A percentile compares a stretch with the other conserved stretches of the same genome.
These are phyloP conservation scores for Sugiyamaella neomexicana DNA, from an alignment of 1,139 yeast genomes.

Conservation along the genomic window DNA sequence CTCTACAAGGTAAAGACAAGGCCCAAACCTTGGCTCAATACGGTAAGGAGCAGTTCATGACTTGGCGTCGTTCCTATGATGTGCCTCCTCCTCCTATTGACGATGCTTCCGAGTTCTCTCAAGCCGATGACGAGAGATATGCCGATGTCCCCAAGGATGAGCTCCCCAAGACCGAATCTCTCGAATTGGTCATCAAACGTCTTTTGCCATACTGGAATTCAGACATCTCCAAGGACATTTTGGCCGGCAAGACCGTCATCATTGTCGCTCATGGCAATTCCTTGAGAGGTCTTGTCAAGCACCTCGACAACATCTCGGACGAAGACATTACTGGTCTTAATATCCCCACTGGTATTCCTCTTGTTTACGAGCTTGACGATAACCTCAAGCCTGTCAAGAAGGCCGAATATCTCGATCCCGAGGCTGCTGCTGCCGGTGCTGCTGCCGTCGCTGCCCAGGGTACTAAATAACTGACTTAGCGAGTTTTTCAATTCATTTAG, in stretches of 20 bases:
- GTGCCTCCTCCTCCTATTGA: conserved; percentile 93
- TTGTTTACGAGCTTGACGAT: conserved; percentile 93
- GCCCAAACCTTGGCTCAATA: conserved; percentile 85
- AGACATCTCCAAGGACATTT: conserved; percentile 80
- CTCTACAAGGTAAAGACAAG: conserved; percentile 97
- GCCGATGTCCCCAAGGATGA: conserved; percentile 76
- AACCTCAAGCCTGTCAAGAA: conserved; percentile 87
- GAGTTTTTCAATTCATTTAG: background rate
- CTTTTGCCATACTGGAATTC: conserved; percentile 98
- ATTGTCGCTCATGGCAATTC: conserved; percentile 99
- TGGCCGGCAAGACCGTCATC: conserved; percentile 85
- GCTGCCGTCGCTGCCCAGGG: conserved; percentile 99
- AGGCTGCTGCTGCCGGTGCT: conserved; percentile 99
- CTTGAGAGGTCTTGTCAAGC: conserved; percentile 93
- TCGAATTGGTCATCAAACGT: conserved; percentile 94
- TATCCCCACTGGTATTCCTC: conserved; percentile 99
- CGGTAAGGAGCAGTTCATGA: conserved; percentile 93
- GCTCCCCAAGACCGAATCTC: conserved; percentile 92
- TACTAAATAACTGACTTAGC: conserved; percentile 41
- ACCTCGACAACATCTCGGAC: conserved; percentile 91
- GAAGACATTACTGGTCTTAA: conserved; percentile 90
- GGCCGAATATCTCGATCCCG: conserved; percentile 96
- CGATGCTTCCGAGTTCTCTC: conserved; percentile 78
- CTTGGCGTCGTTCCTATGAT: conserved; percentile 97
- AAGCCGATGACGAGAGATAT: conserved; percentile 84